Evolutionary conservation across 2,329 filamentous ascomycete species (phyloP).

Genomic region (Aspergillus arachidicola): DNA sequence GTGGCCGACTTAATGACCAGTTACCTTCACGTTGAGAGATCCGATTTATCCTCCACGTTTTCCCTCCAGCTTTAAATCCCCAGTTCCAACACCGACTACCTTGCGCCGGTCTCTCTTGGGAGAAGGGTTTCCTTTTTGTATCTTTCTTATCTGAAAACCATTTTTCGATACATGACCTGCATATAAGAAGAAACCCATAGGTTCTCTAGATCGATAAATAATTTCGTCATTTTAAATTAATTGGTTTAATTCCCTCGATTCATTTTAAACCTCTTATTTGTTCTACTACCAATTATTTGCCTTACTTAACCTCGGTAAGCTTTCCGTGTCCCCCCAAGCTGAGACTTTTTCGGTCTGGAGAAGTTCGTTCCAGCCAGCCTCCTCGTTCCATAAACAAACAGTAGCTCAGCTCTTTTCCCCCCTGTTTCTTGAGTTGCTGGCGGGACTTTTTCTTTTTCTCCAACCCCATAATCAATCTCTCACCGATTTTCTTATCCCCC

Average conservation of each 20-base stretch:
- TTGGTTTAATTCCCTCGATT: not conserved
- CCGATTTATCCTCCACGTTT: conserved; percentile 1
- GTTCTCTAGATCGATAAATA: not conserved
- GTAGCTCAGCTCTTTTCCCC: conserved; percentile 10
- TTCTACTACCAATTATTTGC: not conserved
- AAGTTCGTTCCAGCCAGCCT: conserved; percentile 17
- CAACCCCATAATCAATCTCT: not conserved
- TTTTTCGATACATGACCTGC: not conserved
- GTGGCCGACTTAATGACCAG: conserved; percentile 6
- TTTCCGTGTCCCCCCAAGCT: not conserved
- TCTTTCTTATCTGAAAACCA: not conserved
- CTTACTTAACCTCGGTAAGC: conserved; percentile 22
- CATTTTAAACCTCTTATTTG: not conserved
- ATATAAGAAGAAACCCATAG: not conserved
- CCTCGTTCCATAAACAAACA: conserved; percentile 21
- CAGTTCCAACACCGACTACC: not conserved
- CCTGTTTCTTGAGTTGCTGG: conserved; percentile 11
- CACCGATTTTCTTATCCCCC: conserved; percentile 5
- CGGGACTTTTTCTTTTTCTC: conserved; percentile 12
- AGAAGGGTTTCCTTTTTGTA: not conserved
- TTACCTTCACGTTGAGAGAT: not conserved
- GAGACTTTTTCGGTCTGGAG: not conserved
- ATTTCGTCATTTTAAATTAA: not conserved
- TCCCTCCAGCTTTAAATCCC: conserved; percentile 3
- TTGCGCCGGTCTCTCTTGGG: not conserved